A percentile compares a stretch with the other conserved stretches of the same genome.
phyloP scores from a whole-genome alignment of 2,329 filamentous ascomycete genomes.

The Diaporthe helianthi region DNA sequence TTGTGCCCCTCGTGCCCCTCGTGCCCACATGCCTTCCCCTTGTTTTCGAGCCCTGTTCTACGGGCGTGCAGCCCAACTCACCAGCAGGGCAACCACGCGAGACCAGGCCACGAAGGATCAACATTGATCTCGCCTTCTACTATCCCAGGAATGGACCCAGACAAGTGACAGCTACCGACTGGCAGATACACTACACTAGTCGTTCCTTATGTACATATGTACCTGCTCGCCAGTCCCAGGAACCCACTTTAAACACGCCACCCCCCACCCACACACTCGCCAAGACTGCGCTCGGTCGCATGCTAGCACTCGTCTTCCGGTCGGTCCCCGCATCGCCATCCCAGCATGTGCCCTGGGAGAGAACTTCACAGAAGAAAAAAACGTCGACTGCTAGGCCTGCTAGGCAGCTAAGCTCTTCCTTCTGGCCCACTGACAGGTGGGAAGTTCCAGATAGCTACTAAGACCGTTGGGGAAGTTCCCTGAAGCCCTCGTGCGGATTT shows the following conservation, averaged over 20 bases:
- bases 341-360: background rate
- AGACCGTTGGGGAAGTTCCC: background rate
- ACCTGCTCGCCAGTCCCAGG: background rate
- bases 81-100: background rate
- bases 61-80: background rate
- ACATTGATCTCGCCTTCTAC: background rate
- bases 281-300: conserved; percentile 10
- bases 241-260: conserved; percentile 21
- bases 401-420: too few relatives aligned
- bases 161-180: background rate
- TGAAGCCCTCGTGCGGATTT: too few relatives aligned
- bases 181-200: too few relatives aligned
- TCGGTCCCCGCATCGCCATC: conserved; percentile 18
- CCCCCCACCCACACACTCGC: conserved; percentile 18
- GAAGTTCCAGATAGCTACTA: too few relatives aligned
- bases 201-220: too few relatives aligned
- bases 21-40: background rate
- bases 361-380: background rate
- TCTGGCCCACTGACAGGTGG: conserved; percentile 15
- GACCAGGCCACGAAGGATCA: background rate
- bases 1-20: background rate
- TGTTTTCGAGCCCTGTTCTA: background rate
- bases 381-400: background rate
- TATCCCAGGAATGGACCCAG: background rate
- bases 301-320: conserved; percentile 17